Conservation (phyloP, 2,329 filamentous ascomycete genomes). For the Fusarium drepaniforme region DNA sequence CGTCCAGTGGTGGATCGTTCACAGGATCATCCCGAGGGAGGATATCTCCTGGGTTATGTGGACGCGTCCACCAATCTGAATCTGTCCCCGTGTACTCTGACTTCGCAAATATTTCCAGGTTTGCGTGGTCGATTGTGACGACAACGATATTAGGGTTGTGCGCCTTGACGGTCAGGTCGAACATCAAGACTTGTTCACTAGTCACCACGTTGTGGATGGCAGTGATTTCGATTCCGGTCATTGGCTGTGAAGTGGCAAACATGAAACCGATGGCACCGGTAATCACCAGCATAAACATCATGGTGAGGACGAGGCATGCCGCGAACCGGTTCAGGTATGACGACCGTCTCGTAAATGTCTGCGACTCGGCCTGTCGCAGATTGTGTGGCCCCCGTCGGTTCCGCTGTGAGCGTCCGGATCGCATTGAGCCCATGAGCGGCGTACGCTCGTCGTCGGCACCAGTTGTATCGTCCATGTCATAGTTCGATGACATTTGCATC, state of each 20-base stretch:
- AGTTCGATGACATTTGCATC: slow-evolving; percentile 71
- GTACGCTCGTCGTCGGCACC: slow-evolving; percentile 90
- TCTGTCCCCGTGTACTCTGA: slow-evolving; percentile 86
- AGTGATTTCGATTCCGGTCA: slow-evolving; percentile 81
- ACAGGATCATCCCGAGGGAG: slow-evolving; percentile 48
- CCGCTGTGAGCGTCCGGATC: slow-evolving; percentile 69
- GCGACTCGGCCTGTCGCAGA: slow-evolving; percentile 79
- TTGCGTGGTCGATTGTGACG: slow-evolving; percentile 86
- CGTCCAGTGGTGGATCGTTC: slow-evolving; percentile 62
- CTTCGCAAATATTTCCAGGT: slow-evolving; percentile 94
- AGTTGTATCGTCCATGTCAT: slow-evolving; percentile 84
- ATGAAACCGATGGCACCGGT: slow-evolving; percentile 91
- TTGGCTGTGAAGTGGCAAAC: slow-evolving; percentile 89
- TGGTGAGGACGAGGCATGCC: slow-evolving; percentile 86
- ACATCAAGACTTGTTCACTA: slow-evolving; percentile 94
- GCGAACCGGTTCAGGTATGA: slow-evolving; percentile 80
- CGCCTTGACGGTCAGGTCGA: slow-evolving; percentile 89
- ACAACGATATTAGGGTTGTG: slow-evolving; percentile 94
- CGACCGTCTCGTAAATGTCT: slow-evolving; percentile 72
- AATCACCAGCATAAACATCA: slow-evolving; percentile 84
- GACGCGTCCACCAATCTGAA: slow-evolving; percentile 68
- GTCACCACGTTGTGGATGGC: slow-evolving; percentile 91
- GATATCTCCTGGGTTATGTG: slow-evolving; percentile 43
- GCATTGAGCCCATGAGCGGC: slow-evolving; percentile 76
- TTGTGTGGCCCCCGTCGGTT: slow-evolving; percentile 67